phyloP scores from a whole-genome alignment of 345 rosid genomes.

The Linum usitatissimum region DNA sequence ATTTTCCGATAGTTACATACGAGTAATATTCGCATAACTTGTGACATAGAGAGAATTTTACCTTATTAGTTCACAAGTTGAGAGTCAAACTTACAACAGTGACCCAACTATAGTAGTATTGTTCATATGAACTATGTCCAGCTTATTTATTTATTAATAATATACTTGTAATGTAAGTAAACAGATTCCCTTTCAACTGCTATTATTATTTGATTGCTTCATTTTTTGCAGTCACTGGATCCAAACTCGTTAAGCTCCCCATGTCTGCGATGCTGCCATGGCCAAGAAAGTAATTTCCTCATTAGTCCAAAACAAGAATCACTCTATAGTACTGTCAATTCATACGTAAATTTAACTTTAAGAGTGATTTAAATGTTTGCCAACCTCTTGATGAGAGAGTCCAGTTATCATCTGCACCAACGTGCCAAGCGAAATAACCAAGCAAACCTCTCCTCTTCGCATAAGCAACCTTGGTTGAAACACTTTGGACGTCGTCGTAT shows the following conservation, averaged over 20 bases:
- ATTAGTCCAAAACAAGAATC: too few relatives aligned
- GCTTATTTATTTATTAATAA: too few relatives aligned
- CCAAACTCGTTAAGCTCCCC: conserved; percentile 2
- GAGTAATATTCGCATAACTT: too few relatives aligned
- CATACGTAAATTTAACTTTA: too few relatives aligned
- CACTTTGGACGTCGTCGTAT: conserved; percentile 13
- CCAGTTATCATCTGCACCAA: conserved; percentile 19
- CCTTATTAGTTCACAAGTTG: too few relatives aligned
- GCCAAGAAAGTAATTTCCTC: background rate
- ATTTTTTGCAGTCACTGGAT: background rate
- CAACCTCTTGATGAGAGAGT: conserved; percentile 13
- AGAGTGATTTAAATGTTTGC: background rate
- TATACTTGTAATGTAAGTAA: too few relatives aligned
- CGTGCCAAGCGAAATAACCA: conserved; percentile 21
- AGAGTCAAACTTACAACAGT: too few relatives aligned
- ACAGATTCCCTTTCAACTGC: too few relatives aligned
- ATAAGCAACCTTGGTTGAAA: conserved; percentile 15
- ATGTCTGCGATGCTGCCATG: conserved; percentile 9
- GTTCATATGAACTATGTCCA: too few relatives aligned
- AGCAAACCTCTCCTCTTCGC: conserved; percentile 17
- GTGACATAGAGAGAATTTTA: too few relatives aligned
- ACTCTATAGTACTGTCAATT: background rate
- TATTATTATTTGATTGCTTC: background rate
- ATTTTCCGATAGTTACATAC: too few relatives aligned
- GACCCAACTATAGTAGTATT: too few relatives aligned